A percentile compares a stretch with the other conserved stretches of the same genome.
phyloP scores from a whole-genome alignment of 2,329 filamentous ascomycete genomes.

The Conoideocrella luteorostrata region DNA sequence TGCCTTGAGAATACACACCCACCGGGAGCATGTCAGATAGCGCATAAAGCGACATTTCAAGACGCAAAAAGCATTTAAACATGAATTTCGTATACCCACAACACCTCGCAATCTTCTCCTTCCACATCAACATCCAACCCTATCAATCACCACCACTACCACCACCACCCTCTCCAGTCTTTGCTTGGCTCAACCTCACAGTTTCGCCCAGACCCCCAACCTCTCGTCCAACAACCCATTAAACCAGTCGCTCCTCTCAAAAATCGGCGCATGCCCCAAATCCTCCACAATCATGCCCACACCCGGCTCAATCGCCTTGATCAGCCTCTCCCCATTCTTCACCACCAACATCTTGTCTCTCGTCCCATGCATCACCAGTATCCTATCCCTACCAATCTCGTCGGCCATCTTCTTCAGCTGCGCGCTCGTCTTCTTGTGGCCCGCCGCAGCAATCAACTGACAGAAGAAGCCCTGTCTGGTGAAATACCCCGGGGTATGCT shows the following conservation, averaged over 20 bases:
- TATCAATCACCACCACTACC: too few species aligned
- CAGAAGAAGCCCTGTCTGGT: constrained; percentile 62
- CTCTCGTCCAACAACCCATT: constrained; percentile 54
- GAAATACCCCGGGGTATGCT: constrained; percentile 54
- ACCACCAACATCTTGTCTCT: constrained; percentile 72
- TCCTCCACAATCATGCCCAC: constrained; percentile 59
- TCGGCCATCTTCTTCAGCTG: constrained; percentile 62
- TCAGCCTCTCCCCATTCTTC: constrained; percentile 62
- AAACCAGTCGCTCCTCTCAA: constrained; percentile 66
- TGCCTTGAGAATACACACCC: constrained; percentile 44
- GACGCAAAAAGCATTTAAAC: too few species aligned
- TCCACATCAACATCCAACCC: too few species aligned
- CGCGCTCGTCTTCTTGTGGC: constrained; percentile 66
- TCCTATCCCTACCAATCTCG: constrained; percentile 63
- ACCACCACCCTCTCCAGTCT: too few species aligned
- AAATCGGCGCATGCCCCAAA: constrained; percentile 67
- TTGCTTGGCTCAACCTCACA: too few species aligned
- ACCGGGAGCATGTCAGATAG: too few species aligned
- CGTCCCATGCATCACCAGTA: constrained; percentile 72
- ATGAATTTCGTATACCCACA: too few species aligned
- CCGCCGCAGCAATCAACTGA: constrained; percentile 71
- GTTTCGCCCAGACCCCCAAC: constrained; percentile 45
- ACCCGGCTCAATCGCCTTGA: constrained; percentile 56
- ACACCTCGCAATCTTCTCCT: too few species aligned
- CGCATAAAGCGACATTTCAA: too few species aligned